phyloP scores from a whole-genome alignment of 163 green algal genomes.

The Chlamydomonas reinhardtii region DNA sequence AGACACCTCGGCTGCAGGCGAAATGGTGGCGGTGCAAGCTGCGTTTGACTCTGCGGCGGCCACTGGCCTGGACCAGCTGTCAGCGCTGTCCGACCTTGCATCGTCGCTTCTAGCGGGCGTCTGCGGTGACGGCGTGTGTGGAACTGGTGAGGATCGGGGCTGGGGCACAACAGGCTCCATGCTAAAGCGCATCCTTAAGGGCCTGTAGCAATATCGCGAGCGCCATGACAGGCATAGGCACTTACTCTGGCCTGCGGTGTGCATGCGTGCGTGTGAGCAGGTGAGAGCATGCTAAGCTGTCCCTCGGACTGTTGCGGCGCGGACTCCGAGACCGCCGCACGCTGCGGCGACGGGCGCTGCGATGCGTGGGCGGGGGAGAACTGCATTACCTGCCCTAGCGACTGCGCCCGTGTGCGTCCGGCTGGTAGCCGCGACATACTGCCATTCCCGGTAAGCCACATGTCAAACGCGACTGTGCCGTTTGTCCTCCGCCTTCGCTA shows the following conservation, averaged over 20 bases:
- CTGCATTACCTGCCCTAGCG: neutral
- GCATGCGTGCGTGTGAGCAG: neutral
- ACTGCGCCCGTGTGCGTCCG: slow-evolving; percentile 19
- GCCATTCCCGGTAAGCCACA: neutral
- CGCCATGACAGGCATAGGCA: too few relatives aligned
- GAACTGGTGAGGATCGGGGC: neutral
- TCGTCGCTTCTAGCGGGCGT: neutral
- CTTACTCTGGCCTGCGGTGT: too few relatives aligned
- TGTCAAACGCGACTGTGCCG: too few relatives aligned
- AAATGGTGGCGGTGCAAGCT: too few relatives aligned
- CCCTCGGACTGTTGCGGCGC: neutral
- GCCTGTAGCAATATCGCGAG: too few relatives aligned
- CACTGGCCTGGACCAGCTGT: neutral
- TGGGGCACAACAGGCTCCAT: too few relatives aligned
- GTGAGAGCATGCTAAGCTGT: slow-evolving; percentile 76
- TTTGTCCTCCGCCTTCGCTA: too few relatives aligned
- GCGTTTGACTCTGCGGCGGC: too few relatives aligned
- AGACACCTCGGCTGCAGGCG: neutral
- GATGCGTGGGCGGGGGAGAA: slow-evolving; percentile 33
- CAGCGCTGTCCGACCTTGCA: neutral
- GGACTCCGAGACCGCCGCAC: slow-evolving; percentile 73
- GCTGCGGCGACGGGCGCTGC: slow-evolving; percentile 15
- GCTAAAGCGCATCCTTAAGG: too few relatives aligned
- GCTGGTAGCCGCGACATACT: neutral
- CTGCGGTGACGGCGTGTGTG: slow-evolving; percentile 17